A percentile compares a stretch with the other conserved stretches of the same genome.
phyloP scores from a whole-genome alignment of 1,284 basidiomycete genomes.

The Melampsora americana region DNA sequence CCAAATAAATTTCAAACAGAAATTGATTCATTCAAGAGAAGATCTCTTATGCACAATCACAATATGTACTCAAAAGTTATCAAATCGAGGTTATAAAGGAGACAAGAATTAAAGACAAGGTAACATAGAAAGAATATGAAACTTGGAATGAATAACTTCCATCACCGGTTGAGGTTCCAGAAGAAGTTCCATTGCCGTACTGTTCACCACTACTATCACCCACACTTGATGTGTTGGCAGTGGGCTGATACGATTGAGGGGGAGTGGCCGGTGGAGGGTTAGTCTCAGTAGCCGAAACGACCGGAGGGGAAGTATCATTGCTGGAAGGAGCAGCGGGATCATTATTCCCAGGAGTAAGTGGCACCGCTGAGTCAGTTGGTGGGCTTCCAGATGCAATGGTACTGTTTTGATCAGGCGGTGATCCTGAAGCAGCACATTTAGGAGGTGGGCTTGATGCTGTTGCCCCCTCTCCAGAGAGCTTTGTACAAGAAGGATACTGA shows the following conservation, averaged over 20 bases:
- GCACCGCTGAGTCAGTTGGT: neutral
- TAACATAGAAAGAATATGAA: neutral
- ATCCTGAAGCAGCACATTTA: neutral
- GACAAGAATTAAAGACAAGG: neutral
- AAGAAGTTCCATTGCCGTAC: neutral
- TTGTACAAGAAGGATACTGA: slow-evolving; percentile 6
- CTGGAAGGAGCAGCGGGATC: too few relatives aligned
- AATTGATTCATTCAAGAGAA: too few relatives aligned
- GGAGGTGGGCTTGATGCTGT: neutral
- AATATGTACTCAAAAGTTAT: too few relatives aligned
- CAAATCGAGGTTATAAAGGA: neutral
- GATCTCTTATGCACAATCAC: too few relatives aligned
- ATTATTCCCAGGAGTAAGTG: too few relatives aligned
- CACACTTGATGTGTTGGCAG: too few relatives aligned
- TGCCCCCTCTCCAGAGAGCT: neutral
- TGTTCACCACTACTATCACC: neutral
- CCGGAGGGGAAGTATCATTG: neutral
- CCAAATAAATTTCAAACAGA: too few relatives aligned
- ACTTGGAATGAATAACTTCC: neutral
- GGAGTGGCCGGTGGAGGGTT: neutral
- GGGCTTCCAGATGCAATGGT: neutral
- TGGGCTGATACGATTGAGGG: neutral
- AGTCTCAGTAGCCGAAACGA: neutral
- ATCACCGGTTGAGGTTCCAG: neutral
- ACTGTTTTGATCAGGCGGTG: neutral